These are phyloP conservation scores for Colletotrichum melonis DNA, from an alignment of 2,329 filamentous ascomycete species.

Conservation along the genomic window DNA sequence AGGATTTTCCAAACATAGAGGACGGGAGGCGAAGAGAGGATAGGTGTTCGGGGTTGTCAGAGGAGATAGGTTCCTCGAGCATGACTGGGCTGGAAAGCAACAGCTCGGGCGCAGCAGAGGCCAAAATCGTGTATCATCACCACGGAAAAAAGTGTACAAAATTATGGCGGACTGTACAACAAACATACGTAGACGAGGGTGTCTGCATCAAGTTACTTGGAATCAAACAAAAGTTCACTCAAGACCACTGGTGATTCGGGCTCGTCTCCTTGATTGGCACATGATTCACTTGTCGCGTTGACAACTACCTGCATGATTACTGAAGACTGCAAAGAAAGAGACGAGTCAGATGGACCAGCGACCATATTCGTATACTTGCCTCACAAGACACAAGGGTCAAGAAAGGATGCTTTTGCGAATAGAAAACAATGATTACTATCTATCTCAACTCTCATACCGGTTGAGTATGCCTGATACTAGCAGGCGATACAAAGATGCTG, in stretches of 20 bases:
- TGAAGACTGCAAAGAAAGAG: not conserved
- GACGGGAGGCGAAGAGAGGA: not conserved
- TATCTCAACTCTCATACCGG: slow-evolving; percentile 17
- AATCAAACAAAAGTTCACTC: slow-evolving; percentile 25
- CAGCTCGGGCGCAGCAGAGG: not conserved
- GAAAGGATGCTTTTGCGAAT: not conserved
- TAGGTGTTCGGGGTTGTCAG: not conserved
- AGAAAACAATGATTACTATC: slow-evolving; percentile 23
- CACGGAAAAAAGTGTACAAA: slow-evolving; percentile 26
- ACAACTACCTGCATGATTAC: not conserved
- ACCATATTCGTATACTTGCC: not conserved
- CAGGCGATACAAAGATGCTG: not conserved
- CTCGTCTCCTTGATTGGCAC: not conserved
- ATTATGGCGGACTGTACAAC: slow-evolving; percentile 20
- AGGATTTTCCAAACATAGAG: not conserved
- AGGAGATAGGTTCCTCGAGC: not conserved
- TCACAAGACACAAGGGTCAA: not conserved
- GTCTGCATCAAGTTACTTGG: not conserved
- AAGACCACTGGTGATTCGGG: not conserved
- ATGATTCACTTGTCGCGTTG: not conserved
- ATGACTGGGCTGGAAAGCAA: not conserved
- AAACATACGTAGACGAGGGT: slow-evolving; percentile 1
- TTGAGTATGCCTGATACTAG: slow-evolving; percentile 2
- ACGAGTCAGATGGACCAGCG: not conserved
- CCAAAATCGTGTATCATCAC: slow-evolving; percentile 15